Evolutionary conservation across 83 land plant genomes (phyloP).

Genomic region (Larix sibirica): DNA sequence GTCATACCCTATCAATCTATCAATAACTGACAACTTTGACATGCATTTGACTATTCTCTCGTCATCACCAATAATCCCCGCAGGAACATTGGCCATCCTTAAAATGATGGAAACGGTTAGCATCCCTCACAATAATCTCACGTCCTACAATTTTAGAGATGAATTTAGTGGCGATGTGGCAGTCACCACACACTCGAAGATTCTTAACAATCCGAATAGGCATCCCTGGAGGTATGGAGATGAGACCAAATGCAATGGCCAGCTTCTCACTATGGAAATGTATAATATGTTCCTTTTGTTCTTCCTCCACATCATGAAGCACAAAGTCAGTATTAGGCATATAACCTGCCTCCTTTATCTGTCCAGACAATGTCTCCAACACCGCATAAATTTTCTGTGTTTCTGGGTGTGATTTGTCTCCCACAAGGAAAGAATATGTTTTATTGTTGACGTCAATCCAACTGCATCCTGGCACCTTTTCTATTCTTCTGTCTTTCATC

Average conservation of each 20-base stretch:
- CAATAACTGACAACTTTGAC: no score
- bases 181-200: neutral
- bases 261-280: neutral
- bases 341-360: constrained; percentile 8
- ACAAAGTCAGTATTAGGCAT: neutral
- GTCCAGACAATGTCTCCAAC: neutral
- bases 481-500: neutral
- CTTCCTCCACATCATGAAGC: neutral
- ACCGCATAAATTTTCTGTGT: neutral
- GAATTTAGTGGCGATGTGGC: neutral
- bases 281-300: neutral
- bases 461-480: constrained; percentile 4
- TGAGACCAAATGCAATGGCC: neutral
- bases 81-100: constrained; percentile 4
- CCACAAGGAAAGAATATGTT: neutral
- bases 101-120: constrained; percentile 13
- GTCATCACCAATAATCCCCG: neutral
- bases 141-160: neutral
- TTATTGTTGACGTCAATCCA: neutral
- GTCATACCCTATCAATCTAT: no score
- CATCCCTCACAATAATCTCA: constrained; percentile 7
- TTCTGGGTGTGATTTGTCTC: constrained; percentile 10
- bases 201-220: neutral
- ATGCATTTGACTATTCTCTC: no score
- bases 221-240: neutral